phyloP scores from a whole-genome alignment of 805 yeast genomes.

The Komagataella mondaviorum region DNA sequence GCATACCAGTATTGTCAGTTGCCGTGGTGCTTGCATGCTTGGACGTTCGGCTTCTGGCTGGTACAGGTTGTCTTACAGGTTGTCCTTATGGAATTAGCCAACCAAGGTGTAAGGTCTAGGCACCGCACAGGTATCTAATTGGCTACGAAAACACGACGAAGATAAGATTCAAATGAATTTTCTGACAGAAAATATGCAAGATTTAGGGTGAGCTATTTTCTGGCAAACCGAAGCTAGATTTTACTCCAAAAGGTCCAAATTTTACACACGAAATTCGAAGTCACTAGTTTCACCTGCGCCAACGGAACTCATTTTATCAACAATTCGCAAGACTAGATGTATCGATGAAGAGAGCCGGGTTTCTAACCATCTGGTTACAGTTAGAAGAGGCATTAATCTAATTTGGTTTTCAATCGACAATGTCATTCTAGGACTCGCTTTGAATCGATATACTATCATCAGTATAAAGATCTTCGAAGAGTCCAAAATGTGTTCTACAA shows the following conservation, averaged over 20 bases:
- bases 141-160: not conserved
- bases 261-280: not conserved
- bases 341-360: not conserved
- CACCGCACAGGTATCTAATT: not conserved
- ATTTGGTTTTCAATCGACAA: constrained; percentile 3
- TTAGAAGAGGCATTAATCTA: not conserved
- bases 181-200: not conserved
- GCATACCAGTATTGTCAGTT: not conserved
- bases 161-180: not conserved
- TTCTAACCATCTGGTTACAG: not conserved
- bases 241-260: not conserved
- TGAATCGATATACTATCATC: constrained; percentile 23
- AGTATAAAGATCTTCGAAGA: constrained; percentile 25
- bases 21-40: not conserved
- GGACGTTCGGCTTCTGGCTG: not conserved
- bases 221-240: too few species aligned
- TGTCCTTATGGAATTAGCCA: too few species aligned
- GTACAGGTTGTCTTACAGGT: not conserved
- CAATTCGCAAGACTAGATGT: not conserved
- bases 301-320: not conserved
- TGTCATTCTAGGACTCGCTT: constrained; percentile 20
- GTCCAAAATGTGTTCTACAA: constrained; percentile 10
- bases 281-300: not conserved
- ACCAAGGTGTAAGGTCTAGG: not conserved
- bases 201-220: not conserved